Evolutionary conservation across 805 yeast species (phyloP), one percentile per base, ranked within the genome.

Genomic region (Nakazawaea peltata): DNA sequence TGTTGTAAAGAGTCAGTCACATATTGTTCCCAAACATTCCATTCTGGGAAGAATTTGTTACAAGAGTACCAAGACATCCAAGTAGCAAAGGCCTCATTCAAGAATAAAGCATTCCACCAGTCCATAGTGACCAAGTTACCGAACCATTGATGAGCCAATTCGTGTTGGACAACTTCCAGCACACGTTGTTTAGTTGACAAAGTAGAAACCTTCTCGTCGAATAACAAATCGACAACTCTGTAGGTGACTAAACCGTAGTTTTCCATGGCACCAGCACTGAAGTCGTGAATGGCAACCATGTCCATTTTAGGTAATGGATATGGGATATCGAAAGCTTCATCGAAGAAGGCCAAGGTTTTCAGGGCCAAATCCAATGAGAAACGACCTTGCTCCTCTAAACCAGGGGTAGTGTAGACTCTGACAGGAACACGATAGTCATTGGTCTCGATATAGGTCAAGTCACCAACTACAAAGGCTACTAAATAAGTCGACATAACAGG

Each of bases 81-180:
- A 36, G 94, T 83, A 32, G 94, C 94, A 48, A 83, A 84, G 30
- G 92, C 90, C 63, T 83, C 94, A 54, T 83, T 83, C 48, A 83
- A 70, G 90, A 92, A 83, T 50, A 83, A 69, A 45, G 85, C 90
- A 57, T 81, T 85, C 94, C 94, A 83, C 80, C 85, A 83, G 51
- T 82, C 88, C 94, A 83, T 83, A 36, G 94, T 83, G 41, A 83
- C 94, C 59, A 83, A 67, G 58, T 83, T 80, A 53, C 94, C 94
- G 50, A 83, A 83, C 94, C 94, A 83, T 64, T 83, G 94, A 58
- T 83, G 94, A 33, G 94, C 92, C 62, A 83, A 69, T 61, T 83
- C 94, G 62, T 83, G 94, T 63, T 80, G 84, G 30, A 83, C 87
- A 32, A 83, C 92, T 52, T 83, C 90, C 25, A 87, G 81, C 26